Evolutionary conservation across 2,329 filamentous ascomycete species (phyloP).

Genomic region (Colletotrichum australisinense): DNA sequence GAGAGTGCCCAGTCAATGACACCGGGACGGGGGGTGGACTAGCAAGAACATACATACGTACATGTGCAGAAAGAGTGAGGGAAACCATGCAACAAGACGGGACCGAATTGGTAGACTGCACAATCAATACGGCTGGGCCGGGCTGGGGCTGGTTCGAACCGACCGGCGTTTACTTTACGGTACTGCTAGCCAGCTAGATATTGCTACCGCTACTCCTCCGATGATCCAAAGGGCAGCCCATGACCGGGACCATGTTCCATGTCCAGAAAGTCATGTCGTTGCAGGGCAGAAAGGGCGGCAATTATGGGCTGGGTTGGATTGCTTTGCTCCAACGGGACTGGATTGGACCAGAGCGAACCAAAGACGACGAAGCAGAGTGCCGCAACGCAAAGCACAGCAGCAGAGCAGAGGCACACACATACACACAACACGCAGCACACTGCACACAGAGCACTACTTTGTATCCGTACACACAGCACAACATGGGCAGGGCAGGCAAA

Average conservation of each 20-base stretch:
- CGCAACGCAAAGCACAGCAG: slow-evolving; percentile 10
- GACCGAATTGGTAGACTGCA: slow-evolving; percentile 7
- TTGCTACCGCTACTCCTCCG: neutral
- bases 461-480: slow-evolving; percentile 1
- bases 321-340: neutral
- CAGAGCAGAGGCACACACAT: neutral
- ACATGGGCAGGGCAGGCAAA: slow-evolving; percentile 1
- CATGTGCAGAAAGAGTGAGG: slow-evolving; percentile 5
- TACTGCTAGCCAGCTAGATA: neutral
- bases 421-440: too few species aligned
- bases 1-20: neutral
- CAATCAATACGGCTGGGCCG: neutral
- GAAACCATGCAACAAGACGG: slow-evolving; percentile 8
- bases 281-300: slow-evolving; percentile 5
- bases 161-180: slow-evolving; percentile 6
- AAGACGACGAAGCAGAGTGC: slow-evolving; percentile 22
- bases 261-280: slow-evolving; percentile 1
- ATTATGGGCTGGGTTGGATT: slow-evolving; percentile 1
- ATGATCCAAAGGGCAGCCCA: neutral
- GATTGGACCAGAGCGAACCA: neutral
- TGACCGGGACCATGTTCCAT: slow-evolving; percentile 17
- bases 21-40: neutral
- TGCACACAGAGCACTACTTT: neutral
- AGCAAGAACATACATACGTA: neutral
- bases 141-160: neutral